Conservation (phyloP, 306 rosid species). For the Medicago truncatula region MtrunA17r5.0-ANR NC_053043.1:19936001-19936500, state of each 20-base stretch:
- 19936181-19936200: conserved; percentile 50
- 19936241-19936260: conserved; percentile 49
- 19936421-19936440: too few relatives aligned
- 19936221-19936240: conserved; percentile 45
- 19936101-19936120: conserved; percentile 44
- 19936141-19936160: conserved; percentile 18
- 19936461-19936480: too few relatives aligned
- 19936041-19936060: conserved; percentile 40
- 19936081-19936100: conserved; percentile 6
- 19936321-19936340: too few relatives aligned
- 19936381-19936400: too few relatives aligned
- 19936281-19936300: not conserved
- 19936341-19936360: too few relatives aligned
- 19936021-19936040: conserved; percentile 55
- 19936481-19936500: too few relatives aligned
- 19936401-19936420: too few relatives aligned
- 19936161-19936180: conserved; percentile 37
- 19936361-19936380: too few relatives aligned
- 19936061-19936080: conserved; percentile 43
- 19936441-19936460: too few relatives aligned
- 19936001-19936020: conserved; percentile 45
- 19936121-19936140: conserved; percentile 29
- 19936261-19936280: conserved; percentile 28
- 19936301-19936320: not conserved
- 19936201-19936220: conserved; percentile 45